Conservation (phyloP, 192 early-diverging fungal species). For the Pilobolus umbonatus region DNA sequence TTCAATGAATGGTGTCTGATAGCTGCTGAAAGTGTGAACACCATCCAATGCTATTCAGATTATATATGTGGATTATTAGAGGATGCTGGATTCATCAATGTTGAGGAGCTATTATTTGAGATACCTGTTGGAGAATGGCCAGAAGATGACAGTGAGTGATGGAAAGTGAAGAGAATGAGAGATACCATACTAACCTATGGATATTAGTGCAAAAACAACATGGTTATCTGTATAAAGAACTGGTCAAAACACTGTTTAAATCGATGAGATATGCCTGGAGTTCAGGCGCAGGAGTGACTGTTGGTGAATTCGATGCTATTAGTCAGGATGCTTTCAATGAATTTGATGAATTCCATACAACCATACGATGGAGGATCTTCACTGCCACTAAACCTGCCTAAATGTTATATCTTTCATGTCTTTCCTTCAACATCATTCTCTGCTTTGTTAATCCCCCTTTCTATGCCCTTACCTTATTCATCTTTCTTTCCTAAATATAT, state of each 20-base stretch:
- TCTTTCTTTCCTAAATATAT: too few species aligned
- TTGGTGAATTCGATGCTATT: constrained; percentile 22
- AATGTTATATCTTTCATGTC: too few species aligned
- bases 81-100: constrained; percentile 20
- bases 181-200: neutral
- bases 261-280: constrained; percentile 31
- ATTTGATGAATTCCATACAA: constrained; percentile 21
- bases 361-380: constrained; percentile 23
- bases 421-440: too few species aligned
- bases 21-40: constrained; percentile 7
- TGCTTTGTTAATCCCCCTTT: too few species aligned
- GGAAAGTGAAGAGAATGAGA: neutral
- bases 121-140: constrained; percentile 36
- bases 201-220: constrained; percentile 21
- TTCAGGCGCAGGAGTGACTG: constrained; percentile 12
- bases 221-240: constrained; percentile 29
- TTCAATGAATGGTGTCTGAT: constrained; percentile 26
- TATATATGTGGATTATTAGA: neutral
- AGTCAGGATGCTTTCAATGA: constrained; percentile 24
- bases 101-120: constrained; percentile 13
- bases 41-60: constrained; percentile 1
- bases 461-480: too few species aligned
- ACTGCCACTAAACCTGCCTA: constrained; percentile 21
- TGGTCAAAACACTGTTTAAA: constrained; percentile 28
- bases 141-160: constrained; percentile 19